A percentile compares a stretch with the other conserved stretches of the same genome.
Evolutionary conservation across 345 rosid species (phyloP).

Genomic region (Chamaenerion angustifolium): DNA sequence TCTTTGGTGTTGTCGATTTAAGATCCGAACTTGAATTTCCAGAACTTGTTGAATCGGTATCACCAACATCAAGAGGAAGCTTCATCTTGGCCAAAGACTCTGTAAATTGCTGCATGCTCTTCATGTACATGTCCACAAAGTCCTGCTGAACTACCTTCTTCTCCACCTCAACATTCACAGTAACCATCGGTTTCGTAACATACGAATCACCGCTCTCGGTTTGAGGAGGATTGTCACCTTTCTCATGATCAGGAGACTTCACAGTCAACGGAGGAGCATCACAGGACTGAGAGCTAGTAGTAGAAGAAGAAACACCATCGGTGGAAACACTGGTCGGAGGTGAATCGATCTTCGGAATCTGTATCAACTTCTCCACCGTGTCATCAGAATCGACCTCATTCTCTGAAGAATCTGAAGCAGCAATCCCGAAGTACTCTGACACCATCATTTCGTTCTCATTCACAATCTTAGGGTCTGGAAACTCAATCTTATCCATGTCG

Average conservation of each 20-base stretch:
- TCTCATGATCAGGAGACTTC: conserved; percentile 16
- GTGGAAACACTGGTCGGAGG: conserved; percentile 73
- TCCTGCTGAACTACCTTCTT: conserved; percentile 74
- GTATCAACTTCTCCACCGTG: conserved; percentile 43
- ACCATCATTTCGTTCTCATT: conserved; percentile 94
- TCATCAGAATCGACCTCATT: conserved; percentile 49
- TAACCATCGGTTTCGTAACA: conserved; percentile 29
- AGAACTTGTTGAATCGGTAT: too few relatives aligned
- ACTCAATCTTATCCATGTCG: conserved; percentile 78
- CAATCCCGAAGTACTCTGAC: conserved; percentile 71
- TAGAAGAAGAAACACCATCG: conserved; percentile 63
- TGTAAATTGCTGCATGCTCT: conserved; percentile 99
- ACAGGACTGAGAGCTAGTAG: conserved; percentile 54
- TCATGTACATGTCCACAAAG: conserved; percentile 94
- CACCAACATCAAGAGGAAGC: conserved; percentile 62
- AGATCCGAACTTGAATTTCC: too few relatives aligned
- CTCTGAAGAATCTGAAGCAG: conserved; percentile 59
- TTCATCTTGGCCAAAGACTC: conserved; percentile 99
- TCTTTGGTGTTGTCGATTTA: too few relatives aligned
- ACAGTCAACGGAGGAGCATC: too few relatives aligned
- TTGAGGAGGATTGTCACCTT: conserved; percentile 34
- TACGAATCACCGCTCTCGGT: conserved; percentile 30
- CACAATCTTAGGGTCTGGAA: conserved; percentile 84
- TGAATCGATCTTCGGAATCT: conserved; percentile 46
- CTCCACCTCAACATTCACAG: conserved; percentile 57